Evolutionary conservation across 1,284 basidiomycete species (phyloP).

Genomic region (Laetiporus sulphureus): DNA sequence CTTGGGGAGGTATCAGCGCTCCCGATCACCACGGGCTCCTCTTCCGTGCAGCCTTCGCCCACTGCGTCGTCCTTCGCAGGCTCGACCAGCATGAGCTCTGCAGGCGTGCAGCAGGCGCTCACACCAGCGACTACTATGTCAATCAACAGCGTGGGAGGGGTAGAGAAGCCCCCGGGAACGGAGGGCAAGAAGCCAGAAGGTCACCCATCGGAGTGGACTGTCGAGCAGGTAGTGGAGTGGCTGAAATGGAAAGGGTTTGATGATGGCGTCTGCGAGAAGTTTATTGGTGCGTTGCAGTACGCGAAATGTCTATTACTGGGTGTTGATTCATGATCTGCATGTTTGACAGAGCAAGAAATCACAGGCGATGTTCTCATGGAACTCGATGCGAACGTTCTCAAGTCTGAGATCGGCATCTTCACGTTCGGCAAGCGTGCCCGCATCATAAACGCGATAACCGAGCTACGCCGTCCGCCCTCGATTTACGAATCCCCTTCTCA

Average conservation of each 20-base stretch:
- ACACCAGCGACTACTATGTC: slow-evolving; percentile 24
- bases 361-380: slow-evolving; percentile 95
- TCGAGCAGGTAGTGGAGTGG: slow-evolving; percentile 92
- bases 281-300: slow-evolving; percentile 55
- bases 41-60: slow-evolving; percentile 30
- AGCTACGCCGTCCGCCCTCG: slow-evolving; percentile 71
- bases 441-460: slow-evolving; percentile 91
- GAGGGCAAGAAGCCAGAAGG: slow-evolving; percentile 11
- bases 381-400: slow-evolving; percentile 87
- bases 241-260: slow-evolving; percentile 83
- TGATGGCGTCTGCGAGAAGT: slow-evolving; percentile 75
- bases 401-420: slow-evolving; percentile 90
- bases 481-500: slow-evolving; percentile 25
- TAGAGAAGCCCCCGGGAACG: background rate
- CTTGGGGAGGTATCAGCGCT: slow-evolving; percentile 10
- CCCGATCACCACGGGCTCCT: slow-evolving; percentile 7
- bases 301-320: background rate
- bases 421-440: slow-evolving; percentile 94
- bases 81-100: slow-evolving; percentile 18
- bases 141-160: slow-evolving; percentile 10
- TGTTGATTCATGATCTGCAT: slow-evolving; percentile 1
- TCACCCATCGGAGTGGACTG: slow-evolving; percentile 74
- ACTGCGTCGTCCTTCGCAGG: slow-evolving; percentile 28
- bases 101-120: slow-evolving; percentile 22
- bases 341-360: slow-evolving; percentile 85